Evolutionary conservation across 2,329 filamentous ascomycete species (phyloP).

Genomic region (Fusarium oxysporum): DNA sequence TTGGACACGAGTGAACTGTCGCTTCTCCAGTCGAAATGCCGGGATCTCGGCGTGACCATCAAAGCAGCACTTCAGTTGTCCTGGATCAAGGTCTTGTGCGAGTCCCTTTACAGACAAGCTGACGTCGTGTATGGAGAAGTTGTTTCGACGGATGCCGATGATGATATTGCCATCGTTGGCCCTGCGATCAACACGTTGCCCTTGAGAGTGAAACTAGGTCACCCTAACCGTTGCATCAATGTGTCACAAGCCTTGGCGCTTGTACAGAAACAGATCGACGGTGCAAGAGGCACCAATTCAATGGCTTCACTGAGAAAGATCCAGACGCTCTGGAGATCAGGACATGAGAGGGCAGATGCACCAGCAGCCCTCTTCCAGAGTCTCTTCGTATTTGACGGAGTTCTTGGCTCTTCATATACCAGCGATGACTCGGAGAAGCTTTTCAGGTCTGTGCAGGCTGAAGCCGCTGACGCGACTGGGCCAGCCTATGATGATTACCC

Average conservation of each 20-base stretch:
- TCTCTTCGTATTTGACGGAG: conserved; percentile 24
- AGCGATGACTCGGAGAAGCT: not conserved
- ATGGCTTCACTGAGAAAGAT: conserved; percentile 25
- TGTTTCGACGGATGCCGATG: not conserved
- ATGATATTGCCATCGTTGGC: not conserved
- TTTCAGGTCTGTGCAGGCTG: not conserved
- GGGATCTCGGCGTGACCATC: not conserved
- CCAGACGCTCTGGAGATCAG: conserved; percentile 16
- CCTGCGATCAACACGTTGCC: conserved; percentile 23
- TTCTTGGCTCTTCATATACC: not conserved
- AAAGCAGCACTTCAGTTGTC: conserved; percentile 17
- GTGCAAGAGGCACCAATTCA: not conserved
- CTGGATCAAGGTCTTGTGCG: conserved; percentile 16
- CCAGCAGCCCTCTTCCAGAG: conserved; percentile 18
- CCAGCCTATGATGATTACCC: conserved; percentile 24
- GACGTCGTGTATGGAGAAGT: conserved; percentile 23
- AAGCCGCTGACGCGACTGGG: not conserved
- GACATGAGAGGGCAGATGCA: not conserved
- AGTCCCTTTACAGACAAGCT: conserved; percentile 1
- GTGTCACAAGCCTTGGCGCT: not conserved
- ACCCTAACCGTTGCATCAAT: rapidly evolving
- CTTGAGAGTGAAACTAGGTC: not conserved
- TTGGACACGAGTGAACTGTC: not conserved
- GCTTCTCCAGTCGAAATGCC: conserved; percentile 4
- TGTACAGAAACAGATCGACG: conserved; percentile 4